Evolutionary conservation across 495 filamentous ascomycete genomes (phyloP).

Genomic region (Neurospora sublineolata): DNA sequence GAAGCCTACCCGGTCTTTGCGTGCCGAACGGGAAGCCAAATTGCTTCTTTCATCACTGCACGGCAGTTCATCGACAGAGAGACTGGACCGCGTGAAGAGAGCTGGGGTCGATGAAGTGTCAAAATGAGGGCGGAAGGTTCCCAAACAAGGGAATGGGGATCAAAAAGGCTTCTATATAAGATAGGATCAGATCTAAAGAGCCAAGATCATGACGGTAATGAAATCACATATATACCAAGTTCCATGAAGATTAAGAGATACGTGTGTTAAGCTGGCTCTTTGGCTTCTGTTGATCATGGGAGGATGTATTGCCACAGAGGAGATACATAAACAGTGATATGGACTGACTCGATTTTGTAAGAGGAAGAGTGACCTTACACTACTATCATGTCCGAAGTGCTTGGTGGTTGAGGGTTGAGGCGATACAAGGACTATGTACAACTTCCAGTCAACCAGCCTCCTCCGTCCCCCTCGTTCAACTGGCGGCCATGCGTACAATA

Average conservation of each 20-base stretch:
- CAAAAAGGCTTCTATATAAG: neutral
- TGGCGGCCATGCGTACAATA: too few species aligned
- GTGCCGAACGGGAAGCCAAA: neutral
- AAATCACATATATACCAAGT: neutral
- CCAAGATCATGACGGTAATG: neutral
- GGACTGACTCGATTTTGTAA: neutral
- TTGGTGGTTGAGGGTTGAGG: too few species aligned
- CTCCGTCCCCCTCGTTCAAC: too few species aligned
- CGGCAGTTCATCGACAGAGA: neutral
- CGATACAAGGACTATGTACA: too few species aligned
- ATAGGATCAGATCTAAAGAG: neutral
- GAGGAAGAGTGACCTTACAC: neutral
- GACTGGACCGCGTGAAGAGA: neutral
- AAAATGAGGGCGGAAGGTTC: neutral
- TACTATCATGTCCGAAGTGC: too few species aligned
- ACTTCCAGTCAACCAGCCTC: too few species aligned
- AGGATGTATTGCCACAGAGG: too few species aligned
- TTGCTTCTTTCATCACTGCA: neutral
- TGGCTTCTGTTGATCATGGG: neutral
- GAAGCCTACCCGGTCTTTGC: neutral
- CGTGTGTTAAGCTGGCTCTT: neutral
- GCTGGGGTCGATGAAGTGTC: neutral
- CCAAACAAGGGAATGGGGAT: neutral
- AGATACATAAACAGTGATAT: neutral
- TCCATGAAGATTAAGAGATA: neutral